Base-by-base conservation (phyloP, 2,329 filamentous ascomycete genomes). In the Alternaria gaisen region DNA sequence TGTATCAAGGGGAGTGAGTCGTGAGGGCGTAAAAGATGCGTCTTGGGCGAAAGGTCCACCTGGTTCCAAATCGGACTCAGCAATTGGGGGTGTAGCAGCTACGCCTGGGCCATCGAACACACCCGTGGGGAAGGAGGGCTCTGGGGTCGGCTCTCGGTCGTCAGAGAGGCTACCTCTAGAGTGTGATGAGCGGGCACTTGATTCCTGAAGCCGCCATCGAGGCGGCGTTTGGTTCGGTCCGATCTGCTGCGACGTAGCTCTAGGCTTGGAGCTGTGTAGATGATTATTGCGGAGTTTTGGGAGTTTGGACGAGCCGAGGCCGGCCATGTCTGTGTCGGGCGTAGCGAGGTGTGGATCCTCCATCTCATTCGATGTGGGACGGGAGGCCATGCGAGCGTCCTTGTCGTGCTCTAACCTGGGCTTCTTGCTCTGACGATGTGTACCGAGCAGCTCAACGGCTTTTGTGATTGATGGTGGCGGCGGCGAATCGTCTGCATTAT, bases 1-100 rank as follows among this genome's bases (percentile, higher is more conserved):
- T 47, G 88, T 90, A 71, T 93, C 89, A 51, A 94, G 84, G 48
- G 80, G 80, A 36, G 81, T 81, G 11, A 85, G 81, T 54, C 82
- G 74, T 34, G 62, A 47, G 42, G 67, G 24, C 18, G 68, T 56
- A 24, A 68, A 69, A 4, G 67, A 62, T 6, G 50, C 48, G 30
- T 67, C 52, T 51, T 69, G 46, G 26, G 70, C 61, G 82, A 81
- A 63, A 81, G 85, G 53, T 83, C 80, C 66, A 81, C 81, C 72
- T 79, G 87, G 85, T 65, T 91, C 90, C 11, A 87, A 79, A 62
- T 93, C 91, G 22, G 88, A 86, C 64, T 93, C 91, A 9, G 87
- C 90, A 66, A 93, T 88, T 7, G 91, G 91, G 30, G 91, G 91
- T 10, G 91, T 93, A 53, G 91, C 90, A 70, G 91, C 90, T 34